Base-by-base conservation (phyloP, 2,329 filamentous ascomycete genomes). In the Sarocladium oryzae region DNA sequence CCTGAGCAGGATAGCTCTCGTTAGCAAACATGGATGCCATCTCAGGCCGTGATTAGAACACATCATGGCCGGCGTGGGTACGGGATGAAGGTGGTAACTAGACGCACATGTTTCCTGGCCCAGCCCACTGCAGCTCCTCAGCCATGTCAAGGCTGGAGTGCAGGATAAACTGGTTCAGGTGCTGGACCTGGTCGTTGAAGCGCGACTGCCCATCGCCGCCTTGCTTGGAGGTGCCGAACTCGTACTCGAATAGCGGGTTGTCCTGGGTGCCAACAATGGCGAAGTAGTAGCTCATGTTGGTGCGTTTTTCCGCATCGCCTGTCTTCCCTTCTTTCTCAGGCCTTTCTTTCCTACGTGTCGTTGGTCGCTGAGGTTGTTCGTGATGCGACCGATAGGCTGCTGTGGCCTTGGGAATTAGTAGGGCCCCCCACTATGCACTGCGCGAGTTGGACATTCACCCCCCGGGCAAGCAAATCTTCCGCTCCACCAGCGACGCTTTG, bases 91-190 rank as follows among this genome's bases (percentile, higher is more conserved):
- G 4, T 4, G 13, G 18, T 4, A 16, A 16, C 7, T 4, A 26
- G 40, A 65, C 76, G 56, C 73, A 95, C 89, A 95, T 86, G 60
- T 88, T 85, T 4, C 88, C 87, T 55, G 77, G 88, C 6, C 46
- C 33, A 18, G 83, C 86, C 92, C 93, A 99, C 72, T 97, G 93
- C 26, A 92, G 84, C 69, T 99, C 93, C 72, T 99, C 93, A 49
- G 96, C 88, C 41, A 97, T 89, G 68, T 99, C 93, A 52, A 99
- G 76, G 58, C 88, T 88, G 59, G 89, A 91, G 73, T 99, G 92
- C 28, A 96, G 84, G 65, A 97, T 89, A 74, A 99, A 97, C 69
- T 96, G 93, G 73, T 96, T 96, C 77, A 96, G 86, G 68, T 95
- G 89, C 56, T 89, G 84, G 51, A 92, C 87, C 63, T 95, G 85